A percentile compares a stretch with the other conserved stretches of the same genome.
These are phyloP conservation scores for Chlorella sorokiniana DNA, from an alignment of 139 green algal genomes.

Conservation along the genomic window DNA sequence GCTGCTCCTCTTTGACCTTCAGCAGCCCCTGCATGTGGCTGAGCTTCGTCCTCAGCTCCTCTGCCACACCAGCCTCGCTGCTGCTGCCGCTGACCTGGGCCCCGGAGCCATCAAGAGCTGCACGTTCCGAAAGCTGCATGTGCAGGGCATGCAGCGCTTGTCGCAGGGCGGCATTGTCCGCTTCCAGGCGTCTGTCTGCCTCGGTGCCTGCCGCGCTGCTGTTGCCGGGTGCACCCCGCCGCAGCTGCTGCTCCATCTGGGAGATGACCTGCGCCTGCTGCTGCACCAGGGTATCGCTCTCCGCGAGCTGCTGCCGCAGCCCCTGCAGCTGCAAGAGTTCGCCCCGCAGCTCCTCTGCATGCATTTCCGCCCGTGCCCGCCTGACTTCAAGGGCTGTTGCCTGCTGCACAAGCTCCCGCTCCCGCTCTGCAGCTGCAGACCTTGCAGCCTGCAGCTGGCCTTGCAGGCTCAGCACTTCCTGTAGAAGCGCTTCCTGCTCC, in stretches of 20 bases:
- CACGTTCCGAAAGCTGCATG: background rate
- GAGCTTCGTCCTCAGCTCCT: background rate
- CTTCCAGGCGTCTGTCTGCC: constrained; percentile 8
- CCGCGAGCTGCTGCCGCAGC: constrained; percentile 2
- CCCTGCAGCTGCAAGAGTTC: background rate
- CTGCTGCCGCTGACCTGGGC: background rate
- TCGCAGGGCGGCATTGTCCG: constrained; percentile 1
- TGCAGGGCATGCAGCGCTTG: background rate
- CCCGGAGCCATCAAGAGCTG: background rate
- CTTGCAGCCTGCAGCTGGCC: background rate
- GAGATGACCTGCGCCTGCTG: constrained; percentile 1
- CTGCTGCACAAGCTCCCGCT: constrained; percentile 9
- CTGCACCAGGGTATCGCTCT: constrained; percentile 11
- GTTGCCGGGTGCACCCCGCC: background rate
- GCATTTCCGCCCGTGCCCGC: background rate
- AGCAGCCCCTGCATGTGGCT: background rate
- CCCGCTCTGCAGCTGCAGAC: background rate
- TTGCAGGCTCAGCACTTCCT: constrained; percentile 16
- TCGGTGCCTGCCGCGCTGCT: background rate
- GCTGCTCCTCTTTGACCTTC: constrained; percentile 19
- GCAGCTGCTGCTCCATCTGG: constrained; percentile 24
- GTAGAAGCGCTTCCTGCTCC: background rate
- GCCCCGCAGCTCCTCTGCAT: background rate
- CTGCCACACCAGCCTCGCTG: background rate
- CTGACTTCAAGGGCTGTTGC: background rate